Percentiles rank a stretch among this genome's conserved stretches.
Evolutionary conservation across 2,329 filamentous ascomycete species (phyloP).

Genomic region (Phialophora macrospora): DNA sequence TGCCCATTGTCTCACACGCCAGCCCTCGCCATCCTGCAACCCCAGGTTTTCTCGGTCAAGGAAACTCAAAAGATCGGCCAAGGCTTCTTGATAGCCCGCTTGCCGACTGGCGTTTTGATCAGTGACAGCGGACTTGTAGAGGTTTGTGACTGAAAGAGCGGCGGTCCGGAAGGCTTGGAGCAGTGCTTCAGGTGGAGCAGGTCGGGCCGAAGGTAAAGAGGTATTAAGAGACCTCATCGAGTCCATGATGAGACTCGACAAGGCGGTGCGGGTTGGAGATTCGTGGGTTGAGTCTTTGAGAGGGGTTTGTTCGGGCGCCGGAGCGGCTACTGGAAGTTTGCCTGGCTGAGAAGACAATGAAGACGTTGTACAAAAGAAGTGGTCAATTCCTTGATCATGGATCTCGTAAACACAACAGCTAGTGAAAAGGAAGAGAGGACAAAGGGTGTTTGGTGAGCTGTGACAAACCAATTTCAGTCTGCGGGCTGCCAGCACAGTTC

Average conservation of each 20-base stretch:
- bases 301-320: slow-evolving; percentile 6
- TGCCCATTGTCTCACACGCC: slow-evolving; percentile 66
- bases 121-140: slow-evolving; percentile 88
- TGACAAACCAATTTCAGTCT: neutral
- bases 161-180: slow-evolving; percentile 90
- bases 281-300: neutral
- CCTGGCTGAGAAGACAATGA: neutral
- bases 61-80: slow-evolving; percentile 86
- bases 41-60: slow-evolving; percentile 82
- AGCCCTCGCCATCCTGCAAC: slow-evolving; percentile 76
- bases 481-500: neutral
- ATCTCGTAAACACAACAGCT: neutral
- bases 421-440: neutral
- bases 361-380: neutral
- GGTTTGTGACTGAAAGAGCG: slow-evolving; percentile 89
- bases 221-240: slow-evolving; percentile 68
- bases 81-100: slow-evolving; percentile 89
- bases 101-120: slow-evolving; percentile 75
- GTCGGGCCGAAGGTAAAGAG: slow-evolving; percentile 57
- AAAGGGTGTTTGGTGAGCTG: neutral
- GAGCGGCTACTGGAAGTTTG: neutral
- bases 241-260: slow-evolving; percentile 55
- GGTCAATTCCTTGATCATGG: neutral
- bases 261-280: slow-evolving; percentile 25
- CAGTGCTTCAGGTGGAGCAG: slow-evolving; percentile 60